Base-by-base conservation (phyloP, 2,329 filamentous ascomycete genomes). In the Pyrenochaeta sp. region DNA sequence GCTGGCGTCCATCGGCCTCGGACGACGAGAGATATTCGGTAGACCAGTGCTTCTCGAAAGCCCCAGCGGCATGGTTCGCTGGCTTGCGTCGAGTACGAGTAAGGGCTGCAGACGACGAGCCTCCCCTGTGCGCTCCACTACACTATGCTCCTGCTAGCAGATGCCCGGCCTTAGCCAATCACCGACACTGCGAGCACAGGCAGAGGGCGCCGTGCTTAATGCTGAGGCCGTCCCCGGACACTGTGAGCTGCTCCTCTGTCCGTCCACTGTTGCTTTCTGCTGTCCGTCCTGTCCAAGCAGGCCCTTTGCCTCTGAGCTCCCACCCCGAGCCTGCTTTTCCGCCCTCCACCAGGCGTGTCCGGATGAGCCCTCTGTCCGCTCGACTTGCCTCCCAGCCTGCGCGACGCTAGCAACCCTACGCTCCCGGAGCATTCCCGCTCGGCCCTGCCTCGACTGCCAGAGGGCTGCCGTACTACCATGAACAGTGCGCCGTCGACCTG, bases 391-490 rank as follows among this genome's bases (percentile, higher is more conserved):
- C 46, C 38, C 48, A 22, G 55, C 40, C 28, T 55, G 51, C 55
- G 49, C 55, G 36, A 57, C 56, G 49, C 53, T 50, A 50, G 40
- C 31, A 35, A 35, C 45, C 55, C n/a, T n/a, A n/a, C n/a, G n/a
- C n/a, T n/a, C n/a, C n/a, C 48, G 48, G 48, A 48, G 47, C 52
- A 52, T 47, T 49, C 38, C 47, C 47, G 54, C 51, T 44, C 30
- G 42, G 48, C 49, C 46, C 35, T 43, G 37, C 35, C n/a, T 48
- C 46, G 51, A 41, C 35, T 50, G 51, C 48, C 46, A 49, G 60
- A 55, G 51, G 55, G 58, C 59, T 53, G 51, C 50, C 48, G 61
- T 63, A 53, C 45, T 59, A 64, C 57, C 55, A 66, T 66, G 63
- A 51, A 48, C 55, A 46, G 41, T 48, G 45, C 49, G 41, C 44